phyloP scores from a whole-genome alignment of 192 early-diverging fungal species.

The Backusella parvicylindrica region DNA sequence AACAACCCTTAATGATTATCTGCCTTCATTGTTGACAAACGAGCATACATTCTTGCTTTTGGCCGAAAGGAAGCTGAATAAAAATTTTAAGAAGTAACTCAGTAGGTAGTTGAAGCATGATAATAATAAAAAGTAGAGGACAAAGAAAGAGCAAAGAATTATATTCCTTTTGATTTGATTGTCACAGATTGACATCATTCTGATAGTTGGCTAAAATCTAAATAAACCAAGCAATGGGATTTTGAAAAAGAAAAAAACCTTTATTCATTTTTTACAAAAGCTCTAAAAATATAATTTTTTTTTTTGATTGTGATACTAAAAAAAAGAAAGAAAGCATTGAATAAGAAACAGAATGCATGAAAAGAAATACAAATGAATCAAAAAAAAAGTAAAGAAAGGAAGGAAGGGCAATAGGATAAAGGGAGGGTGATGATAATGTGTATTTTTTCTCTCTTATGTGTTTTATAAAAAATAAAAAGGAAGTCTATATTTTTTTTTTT shows the following conservation, averaged over 20 bases:
- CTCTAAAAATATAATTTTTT: background rate
- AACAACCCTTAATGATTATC: background rate
- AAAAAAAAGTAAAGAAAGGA: background rate
- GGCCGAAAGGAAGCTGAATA: background rate
- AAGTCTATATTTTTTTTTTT: constrained; percentile 4
- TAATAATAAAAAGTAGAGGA: too few species aligned
- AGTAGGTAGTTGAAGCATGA: background rate
- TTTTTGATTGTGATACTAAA: background rate
- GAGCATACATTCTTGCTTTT: background rate
- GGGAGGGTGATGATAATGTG: background rate
- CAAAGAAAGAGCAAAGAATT: background rate
- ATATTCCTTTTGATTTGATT: too few species aligned
- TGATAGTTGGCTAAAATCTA: too few species aligned
- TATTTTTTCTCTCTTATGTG: background rate
- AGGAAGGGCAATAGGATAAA: background rate
- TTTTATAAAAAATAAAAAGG: background rate
- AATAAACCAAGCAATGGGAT: too few species aligned
- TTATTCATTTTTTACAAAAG: constrained; percentile 3
- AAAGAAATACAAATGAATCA: constrained; percentile 4
- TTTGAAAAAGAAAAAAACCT: background rate
- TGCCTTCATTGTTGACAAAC: background rate
- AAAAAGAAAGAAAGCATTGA: background rate
- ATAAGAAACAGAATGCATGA: background rate
- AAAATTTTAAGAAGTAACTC: background rate
- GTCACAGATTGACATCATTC: background rate